Percentiles rank a stretch among this genome's conserved stretches.
Conservation (phyloP, 1,284 basidiomycete genomes). For the Sporisorium exsertum region DNA sequence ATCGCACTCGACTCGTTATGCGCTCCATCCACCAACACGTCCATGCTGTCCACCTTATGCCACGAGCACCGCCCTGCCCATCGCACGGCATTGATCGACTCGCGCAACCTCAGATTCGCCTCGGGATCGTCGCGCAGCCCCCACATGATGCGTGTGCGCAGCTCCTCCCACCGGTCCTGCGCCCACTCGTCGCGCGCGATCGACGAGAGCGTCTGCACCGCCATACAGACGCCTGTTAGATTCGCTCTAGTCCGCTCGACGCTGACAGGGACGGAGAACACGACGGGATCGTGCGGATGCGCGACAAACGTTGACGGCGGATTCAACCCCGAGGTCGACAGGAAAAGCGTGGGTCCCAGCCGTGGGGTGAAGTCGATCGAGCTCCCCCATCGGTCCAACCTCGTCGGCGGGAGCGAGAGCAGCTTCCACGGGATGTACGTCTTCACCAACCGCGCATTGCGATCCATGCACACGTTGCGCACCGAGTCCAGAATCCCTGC, state of each 20-base stretch:
- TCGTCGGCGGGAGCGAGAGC: conserved; percentile 35
- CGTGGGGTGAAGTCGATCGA: conserved; percentile 33
- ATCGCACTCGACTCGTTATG: conserved; percentile 88
- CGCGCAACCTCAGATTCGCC: conserved; percentile 34
- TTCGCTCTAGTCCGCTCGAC: conserved; percentile 56
- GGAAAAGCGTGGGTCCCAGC: conserved; percentile 39
- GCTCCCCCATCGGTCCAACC: conserved; percentile 28
- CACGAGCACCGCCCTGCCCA: conserved; percentile 91
- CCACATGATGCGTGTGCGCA: conserved; percentile 61
- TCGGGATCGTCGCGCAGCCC: conserved; percentile 47
- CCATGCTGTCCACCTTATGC: conserved; percentile 65
- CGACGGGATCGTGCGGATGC: conserved; percentile 46
- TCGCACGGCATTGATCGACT: conserved; percentile 37
- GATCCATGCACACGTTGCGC: conserved; percentile 38
- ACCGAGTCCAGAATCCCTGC: conserved; percentile 53
- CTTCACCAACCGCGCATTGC: conserved; percentile 50
- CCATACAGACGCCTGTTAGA: conserved; percentile 57
- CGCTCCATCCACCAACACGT: conserved; percentile 85
- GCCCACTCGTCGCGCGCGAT: conserved; percentile 62
- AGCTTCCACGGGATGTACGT: conserved; percentile 49
- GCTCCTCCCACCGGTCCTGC: conserved; percentile 50
- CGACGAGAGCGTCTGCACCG: conserved; percentile 62
- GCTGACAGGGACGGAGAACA: conserved; percentile 27
- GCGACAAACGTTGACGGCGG: conserved; percentile 50
- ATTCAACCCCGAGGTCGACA: conserved; percentile 45